Evolutionary conservation across 1,139 yeast species (phyloP).

Genomic region (Candida buenavistaensis): DNA sequence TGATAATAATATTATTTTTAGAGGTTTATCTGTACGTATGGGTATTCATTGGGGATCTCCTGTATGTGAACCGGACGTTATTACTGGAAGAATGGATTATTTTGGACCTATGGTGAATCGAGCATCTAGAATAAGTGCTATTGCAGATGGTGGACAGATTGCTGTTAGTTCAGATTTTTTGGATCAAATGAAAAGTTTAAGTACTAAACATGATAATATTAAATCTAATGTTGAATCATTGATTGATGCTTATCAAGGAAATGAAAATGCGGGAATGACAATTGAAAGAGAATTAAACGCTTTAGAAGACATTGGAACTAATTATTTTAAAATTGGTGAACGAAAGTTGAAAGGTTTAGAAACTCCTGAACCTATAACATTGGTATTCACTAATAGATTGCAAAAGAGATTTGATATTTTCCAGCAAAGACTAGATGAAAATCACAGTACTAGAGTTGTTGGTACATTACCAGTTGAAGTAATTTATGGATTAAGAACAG

Average conservation of each 20-base stretch:
- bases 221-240: conserved; percentile 38
- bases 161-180: conserved; percentile 81
- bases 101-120: conserved; percentile 98
- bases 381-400: conserved; percentile 70
- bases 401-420: conserved; percentile 55
- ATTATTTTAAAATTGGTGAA: conserved; percentile 76
- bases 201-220: conserved; percentile 51
- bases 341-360: conserved; percentile 91
- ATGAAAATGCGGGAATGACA: conserved; percentile 58
- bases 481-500: conserved; percentile 47
- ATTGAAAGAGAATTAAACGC: conserved; percentile 68
- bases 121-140: conserved; percentile 89
- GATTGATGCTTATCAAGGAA: conserved; percentile 62
- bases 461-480: conserved; percentile 46
- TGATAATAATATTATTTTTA: conserved; percentile 60
- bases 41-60: conserved; percentile 99
- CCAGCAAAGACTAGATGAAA: conserved; percentile 26
- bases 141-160: conserved; percentile 98
- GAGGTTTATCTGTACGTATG: conserved; percentile 95
- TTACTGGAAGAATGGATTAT: conserved; percentile 96
- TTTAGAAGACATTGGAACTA: conserved; percentile 69
- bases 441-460: conserved; percentile 26
- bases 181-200: conserved; percentile 64
- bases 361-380: conserved; percentile 84
- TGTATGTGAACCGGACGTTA: conserved; percentile 91